A percentile compares a stretch with the other conserved stretches of the same genome.
Conservation (phyloP, 1,284 basidiomycete species). For the Fomitopsis palustris region DNA sequence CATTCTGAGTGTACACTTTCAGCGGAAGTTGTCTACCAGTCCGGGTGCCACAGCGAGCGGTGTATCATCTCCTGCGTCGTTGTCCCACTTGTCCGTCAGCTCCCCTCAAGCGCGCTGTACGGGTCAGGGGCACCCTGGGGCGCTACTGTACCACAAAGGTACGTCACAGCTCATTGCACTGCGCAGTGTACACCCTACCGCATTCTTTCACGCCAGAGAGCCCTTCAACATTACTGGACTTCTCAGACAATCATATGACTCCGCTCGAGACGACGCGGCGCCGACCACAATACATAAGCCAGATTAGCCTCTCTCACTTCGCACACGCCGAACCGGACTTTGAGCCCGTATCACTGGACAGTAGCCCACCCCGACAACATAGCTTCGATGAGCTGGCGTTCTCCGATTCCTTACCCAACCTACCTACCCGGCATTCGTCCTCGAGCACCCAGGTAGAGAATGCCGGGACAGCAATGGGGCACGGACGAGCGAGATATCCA, state of each 20-base stretch:
- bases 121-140: too few species aligned
- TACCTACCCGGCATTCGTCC: not conserved
- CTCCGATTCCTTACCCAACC: slow-evolving; percentile 9
- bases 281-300: slow-evolving; percentile 2
- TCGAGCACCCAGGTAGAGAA: not conserved
- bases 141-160: too few species aligned
- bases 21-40: not conserved
- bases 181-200: not conserved
- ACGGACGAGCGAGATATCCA: slow-evolving; percentile 7
- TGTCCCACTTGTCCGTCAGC: not conserved
- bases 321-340: slow-evolving; percentile 14
- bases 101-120: not conserved
- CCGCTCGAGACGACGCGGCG: not conserved
- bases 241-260: not conserved
- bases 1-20: not conserved
- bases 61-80: too few species aligned
- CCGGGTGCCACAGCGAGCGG: not conserved
- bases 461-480: not conserved
- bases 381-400: slow-evolving; percentile 11
- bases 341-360: slow-evolving; percentile 23
- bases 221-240: too few species aligned
- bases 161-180: too few species aligned
- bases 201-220: not conserved
- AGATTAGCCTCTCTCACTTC: not conserved
- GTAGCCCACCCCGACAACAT: slow-evolving; percentile 9